Conservation (phyloP, 129 eudicot species). For the Mikania micrantha region DNA sequence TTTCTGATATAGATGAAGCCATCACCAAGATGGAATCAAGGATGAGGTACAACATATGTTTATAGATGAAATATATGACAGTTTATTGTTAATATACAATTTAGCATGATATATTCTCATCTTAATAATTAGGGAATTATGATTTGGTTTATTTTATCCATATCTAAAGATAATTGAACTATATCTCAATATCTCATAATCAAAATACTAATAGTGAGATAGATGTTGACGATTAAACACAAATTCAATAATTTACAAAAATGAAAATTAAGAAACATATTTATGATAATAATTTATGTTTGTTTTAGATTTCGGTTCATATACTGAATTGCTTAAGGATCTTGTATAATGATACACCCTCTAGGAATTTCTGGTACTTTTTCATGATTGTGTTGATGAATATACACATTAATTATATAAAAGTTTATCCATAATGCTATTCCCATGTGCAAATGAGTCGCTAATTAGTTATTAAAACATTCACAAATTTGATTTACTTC, state of each 20-base stretch:
- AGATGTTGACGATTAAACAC: not conserved
- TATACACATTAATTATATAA: not conserved
- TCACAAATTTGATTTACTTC: constrained; percentile 1
- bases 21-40: constrained; percentile 47
- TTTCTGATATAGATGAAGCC: constrained; percentile 66
- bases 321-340: not conserved
- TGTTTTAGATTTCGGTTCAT: not conserved
- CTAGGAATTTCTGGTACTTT: not conserved
- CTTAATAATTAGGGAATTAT: not conserved
- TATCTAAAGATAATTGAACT: not conserved
- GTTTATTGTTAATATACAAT: not conserved
- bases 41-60: constrained; percentile 37
- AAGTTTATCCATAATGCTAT: not conserved
- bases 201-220: not conserved
- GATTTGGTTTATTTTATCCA: not conserved
- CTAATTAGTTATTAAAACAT: not conserved
- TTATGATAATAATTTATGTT: not conserved
- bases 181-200: not conserved
- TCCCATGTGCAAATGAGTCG: not conserved
- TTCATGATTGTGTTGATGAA: not conserved
- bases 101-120: not conserved
- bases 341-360: not conserved
- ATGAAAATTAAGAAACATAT: not conserved
- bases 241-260: not conserved
- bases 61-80: not conserved